Evolutionary conservation across 768 basidiomycete genomes (phyloP).

Genomic region (Solioccasus polychromus): DNA sequence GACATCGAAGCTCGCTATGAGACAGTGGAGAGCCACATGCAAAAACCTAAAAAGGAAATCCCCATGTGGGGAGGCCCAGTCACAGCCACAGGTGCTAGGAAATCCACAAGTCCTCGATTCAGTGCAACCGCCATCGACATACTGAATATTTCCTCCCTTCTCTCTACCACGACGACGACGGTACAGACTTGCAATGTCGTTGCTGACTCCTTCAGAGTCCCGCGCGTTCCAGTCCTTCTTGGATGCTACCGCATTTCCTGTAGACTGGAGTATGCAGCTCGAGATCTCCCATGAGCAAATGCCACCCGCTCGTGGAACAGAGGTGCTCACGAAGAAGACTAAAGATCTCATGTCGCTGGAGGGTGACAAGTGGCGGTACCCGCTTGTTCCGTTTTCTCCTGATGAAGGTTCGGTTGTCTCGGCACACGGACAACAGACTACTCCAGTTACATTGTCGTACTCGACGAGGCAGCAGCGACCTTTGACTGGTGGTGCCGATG

Average conservation of each 20-base stretch:
- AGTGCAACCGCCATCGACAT: constrained; percentile 14
- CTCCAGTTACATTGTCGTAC: constrained; percentile 14
- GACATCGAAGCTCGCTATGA: no score
- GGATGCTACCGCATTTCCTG: constrained; percentile 40
- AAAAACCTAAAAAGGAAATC: constrained; percentile 21
- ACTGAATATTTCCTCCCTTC: neutral
- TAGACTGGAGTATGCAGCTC: constrained; percentile 48
- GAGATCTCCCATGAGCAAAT: constrained; percentile 42
- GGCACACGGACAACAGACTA: constrained; percentile 17
- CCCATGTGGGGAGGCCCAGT: constrained; percentile 27
- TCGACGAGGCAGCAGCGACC: constrained; percentile 19
- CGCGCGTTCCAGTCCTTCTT: constrained; percentile 70
- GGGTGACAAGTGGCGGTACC: constrained; percentile 36
- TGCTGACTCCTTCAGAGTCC: constrained; percentile 65
- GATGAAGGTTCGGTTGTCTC: constrained; percentile 8
- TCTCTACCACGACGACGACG: neutral
- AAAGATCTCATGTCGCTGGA: constrained; percentile 82
- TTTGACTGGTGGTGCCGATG: constrained; percentile 6
- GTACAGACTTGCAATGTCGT: constrained; percentile 40
- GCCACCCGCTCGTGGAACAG: constrained; percentile 51
- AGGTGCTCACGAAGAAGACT: constrained; percentile 73
- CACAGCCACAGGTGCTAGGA: constrained; percentile 23
- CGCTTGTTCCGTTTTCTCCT: constrained; percentile 16
- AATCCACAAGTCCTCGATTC: constrained; percentile 17
- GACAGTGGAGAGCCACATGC: constrained; percentile 16